Percentiles rank a stretch among this genome's conserved stretches.
Evolutionary conservation across 179 eudicot species (phyloP).

Genomic region (Silene vulgaris): DNA sequence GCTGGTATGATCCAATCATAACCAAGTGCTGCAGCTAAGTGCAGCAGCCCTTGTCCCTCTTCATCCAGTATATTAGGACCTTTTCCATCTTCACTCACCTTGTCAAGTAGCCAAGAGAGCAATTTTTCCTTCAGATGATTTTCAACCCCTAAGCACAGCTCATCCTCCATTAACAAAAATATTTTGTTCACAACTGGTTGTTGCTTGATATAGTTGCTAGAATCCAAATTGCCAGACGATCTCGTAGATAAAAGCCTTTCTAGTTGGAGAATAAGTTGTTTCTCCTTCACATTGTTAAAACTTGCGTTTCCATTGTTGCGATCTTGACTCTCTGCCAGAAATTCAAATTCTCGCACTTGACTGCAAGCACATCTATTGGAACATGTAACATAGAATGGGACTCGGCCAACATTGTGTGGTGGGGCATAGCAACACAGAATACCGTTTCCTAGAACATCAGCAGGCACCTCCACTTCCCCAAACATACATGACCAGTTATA

Average conservation of each 20-base stretch:
- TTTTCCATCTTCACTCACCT: conserved; percentile 48
- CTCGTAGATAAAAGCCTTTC: conserved; percentile 37
- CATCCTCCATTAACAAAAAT: conserved; percentile 33
- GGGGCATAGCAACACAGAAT: conserved; percentile 58
- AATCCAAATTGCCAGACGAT: conserved; percentile 23
- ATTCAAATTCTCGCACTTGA: conserved; percentile 71
- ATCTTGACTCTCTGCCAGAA: conserved; percentile 27
- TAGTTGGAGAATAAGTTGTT: conserved; percentile 38
- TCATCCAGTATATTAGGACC: conserved; percentile 48
- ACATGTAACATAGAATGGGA: conserved; percentile 64
- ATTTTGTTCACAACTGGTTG: conserved; percentile 29
- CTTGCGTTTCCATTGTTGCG: conserved; percentile 9
- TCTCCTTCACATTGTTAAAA: conserved; percentile 35
- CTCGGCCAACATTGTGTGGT: conserved; percentile 48
- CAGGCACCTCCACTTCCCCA: conserved; percentile 69
- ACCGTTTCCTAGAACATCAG: conserved; percentile 41
- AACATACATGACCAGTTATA: conserved; percentile 63
- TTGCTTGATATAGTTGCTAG: conserved; percentile 24
- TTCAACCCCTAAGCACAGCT: conserved; percentile 29
- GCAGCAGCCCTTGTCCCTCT: conserved; percentile 65
- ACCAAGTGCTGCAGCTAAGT: conserved; percentile 69
- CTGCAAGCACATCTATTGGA: conserved; percentile 70
- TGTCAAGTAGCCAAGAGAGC: conserved; percentile 45
- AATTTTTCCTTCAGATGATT: conserved; percentile 38
- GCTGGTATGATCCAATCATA: conserved; percentile 62